phyloP scores from a whole-genome alignment of 2,329 filamentous ascomycete genomes.

The Zalaria obscura region DNA sequence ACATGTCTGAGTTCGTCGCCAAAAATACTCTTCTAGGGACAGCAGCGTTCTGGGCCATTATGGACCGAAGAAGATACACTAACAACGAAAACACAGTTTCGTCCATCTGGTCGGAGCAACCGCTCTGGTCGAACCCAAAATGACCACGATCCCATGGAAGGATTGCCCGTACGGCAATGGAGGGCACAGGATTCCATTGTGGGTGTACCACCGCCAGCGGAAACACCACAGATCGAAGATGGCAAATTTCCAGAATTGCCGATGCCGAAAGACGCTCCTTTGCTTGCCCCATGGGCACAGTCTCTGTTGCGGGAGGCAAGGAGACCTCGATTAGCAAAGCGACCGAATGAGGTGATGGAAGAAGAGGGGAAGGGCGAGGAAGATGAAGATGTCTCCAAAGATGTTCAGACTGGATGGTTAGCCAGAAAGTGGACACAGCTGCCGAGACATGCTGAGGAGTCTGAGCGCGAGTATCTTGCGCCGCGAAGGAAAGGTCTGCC shows the following conservation, averaged over 20 bases:
- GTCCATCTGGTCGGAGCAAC: conserved; percentile 42
- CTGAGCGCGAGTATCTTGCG: conserved; percentile 48
- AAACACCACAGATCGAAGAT: conserved; percentile 44
- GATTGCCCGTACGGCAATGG: conserved; percentile 85
- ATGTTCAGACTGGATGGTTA: conserved; percentile 30
- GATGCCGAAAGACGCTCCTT: conserved; percentile 74
- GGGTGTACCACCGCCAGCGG: conserved; percentile 51
- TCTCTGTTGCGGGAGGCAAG: conserved; percentile 70
- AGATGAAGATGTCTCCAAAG: conserved; percentile 13
- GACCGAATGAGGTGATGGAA: conserved; percentile 47
- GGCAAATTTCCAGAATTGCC: conserved; percentile 64
- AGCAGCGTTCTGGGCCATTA: no score
- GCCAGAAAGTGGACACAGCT: conserved; percentile 44
- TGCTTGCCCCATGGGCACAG: conserved; percentile 66
- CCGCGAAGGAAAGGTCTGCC: conserved; percentile 46
- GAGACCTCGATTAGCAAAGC: conserved; percentile 62
- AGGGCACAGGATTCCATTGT: conserved; percentile 41
- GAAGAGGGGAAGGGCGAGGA: conserved; percentile 38
- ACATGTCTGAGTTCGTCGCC: no score
- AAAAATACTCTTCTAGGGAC: no score
- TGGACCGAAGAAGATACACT: no score
- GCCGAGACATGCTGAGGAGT: conserved; percentile 40
- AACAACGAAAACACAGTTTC: conserved; percentile 28
- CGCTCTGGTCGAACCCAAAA: conserved; percentile 42
- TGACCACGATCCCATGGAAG: conserved; percentile 54